Conservation (phyloP, 306 rosid genomes). For the Cercis canadensis region DNA sequence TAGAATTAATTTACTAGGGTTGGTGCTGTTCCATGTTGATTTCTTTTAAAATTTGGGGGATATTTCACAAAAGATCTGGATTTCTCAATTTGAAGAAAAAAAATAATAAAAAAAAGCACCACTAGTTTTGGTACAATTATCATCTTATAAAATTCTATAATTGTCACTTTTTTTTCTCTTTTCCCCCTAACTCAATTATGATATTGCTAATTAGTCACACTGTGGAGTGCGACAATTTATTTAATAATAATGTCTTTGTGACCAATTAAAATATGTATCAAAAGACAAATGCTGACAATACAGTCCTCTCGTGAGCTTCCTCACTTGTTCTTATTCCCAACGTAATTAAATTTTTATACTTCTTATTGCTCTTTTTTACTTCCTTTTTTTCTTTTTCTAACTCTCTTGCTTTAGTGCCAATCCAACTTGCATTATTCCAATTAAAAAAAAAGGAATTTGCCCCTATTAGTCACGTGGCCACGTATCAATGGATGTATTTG, state of each 20-base stretch:
- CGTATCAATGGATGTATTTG: no score
- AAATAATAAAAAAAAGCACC: neutral
- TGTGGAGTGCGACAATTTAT: conserved; percentile 12
- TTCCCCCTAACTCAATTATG: conserved; percentile 36
- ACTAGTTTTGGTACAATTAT: conserved; percentile 38
- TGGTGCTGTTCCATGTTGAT: conserved; percentile 25
- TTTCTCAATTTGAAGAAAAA: conserved; percentile 9
- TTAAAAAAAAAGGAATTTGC: no score
- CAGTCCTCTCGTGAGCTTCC: neutral
- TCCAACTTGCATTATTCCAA: no score
- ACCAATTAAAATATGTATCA: conserved; percentile 27
- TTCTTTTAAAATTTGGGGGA: conserved; percentile 18
- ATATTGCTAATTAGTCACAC: conserved; percentile 18
- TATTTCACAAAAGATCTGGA: neutral
- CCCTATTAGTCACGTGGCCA: no score
- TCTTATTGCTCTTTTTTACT: neutral
- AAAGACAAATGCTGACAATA: conserved; percentile 13
- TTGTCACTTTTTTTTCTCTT: conserved; percentile 26
- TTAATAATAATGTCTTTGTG: conserved; percentile 35
- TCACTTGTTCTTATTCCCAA: conserved; percentile 10
- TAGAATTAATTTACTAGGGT: conserved; percentile 39
- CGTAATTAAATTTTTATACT: neutral
- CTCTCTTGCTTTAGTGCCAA: neutral
- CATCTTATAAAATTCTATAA: conserved; percentile 32
- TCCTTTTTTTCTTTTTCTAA: neutral